phyloP scores from a whole-genome alignment of 768 basidiomycete species.

The Tylopilus sp. region DNA sequence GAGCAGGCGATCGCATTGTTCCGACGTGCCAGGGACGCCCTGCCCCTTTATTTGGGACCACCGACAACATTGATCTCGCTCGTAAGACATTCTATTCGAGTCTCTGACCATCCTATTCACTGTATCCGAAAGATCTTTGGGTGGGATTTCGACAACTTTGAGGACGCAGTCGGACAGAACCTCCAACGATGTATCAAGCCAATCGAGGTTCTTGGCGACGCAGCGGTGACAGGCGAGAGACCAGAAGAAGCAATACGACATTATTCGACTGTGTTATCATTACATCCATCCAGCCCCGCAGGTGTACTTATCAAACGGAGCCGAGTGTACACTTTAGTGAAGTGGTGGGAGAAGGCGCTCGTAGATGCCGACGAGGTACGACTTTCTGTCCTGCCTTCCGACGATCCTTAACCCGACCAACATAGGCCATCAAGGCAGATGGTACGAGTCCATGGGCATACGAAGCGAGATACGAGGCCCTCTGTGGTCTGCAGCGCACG shows the following conservation, averaged over 20 bases:
- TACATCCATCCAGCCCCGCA: background rate
- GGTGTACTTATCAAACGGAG: conserved; percentile 9
- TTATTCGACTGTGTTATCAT: background rate
- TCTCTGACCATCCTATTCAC: too few relatives aligned
- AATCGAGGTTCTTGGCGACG: conserved; percentile 3
- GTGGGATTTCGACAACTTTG: too few relatives aligned
- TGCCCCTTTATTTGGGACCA: too few relatives aligned
- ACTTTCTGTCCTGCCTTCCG: background rate
- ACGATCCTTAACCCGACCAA: background rate
- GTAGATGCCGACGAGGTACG: background rate
- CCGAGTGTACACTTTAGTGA: background rate
- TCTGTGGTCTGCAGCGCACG: background rate
- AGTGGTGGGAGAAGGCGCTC: background rate
- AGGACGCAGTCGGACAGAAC: too few relatives aligned
- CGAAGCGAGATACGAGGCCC: conserved; percentile 1
- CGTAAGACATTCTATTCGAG: too few relatives aligned
- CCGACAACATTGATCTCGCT: too few relatives aligned
- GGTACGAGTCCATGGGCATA: conserved; percentile 4
- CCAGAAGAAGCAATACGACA: background rate
- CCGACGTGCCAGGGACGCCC: too few relatives aligned
- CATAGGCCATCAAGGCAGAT: conserved; percentile 3
- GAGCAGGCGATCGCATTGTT: too few relatives aligned
- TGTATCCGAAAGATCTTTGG: too few relatives aligned
- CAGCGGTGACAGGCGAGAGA: background rate
- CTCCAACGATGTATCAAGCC: background rate